These are phyloP conservation scores for Phytopythium ostracodes DNA, from an alignment of 352 stramenopile species.

Conservation along the genomic window DNA sequence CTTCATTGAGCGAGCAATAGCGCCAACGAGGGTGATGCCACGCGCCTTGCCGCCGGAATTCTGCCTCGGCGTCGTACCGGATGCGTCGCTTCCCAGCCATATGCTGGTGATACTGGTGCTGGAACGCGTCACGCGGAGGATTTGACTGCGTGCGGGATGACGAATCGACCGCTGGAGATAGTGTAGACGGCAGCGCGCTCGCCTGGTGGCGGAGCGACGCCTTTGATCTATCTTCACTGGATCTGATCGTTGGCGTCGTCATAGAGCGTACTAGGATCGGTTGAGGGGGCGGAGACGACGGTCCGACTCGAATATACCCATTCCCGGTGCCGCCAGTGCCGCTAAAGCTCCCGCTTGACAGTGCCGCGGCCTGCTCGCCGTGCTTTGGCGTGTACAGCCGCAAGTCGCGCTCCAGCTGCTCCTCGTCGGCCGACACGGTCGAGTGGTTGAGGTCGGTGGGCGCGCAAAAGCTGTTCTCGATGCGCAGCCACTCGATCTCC, in stretches of 20 bases:
- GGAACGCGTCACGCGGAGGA: conserved; percentile 6
- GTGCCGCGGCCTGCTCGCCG: conserved; percentile 11
- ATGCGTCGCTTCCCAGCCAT: conserved; percentile 54
- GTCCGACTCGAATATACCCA: not conserved
- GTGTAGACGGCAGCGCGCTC: conserved; percentile 25
- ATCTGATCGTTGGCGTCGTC: conserved; percentile 20
- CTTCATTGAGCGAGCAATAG: conserved; percentile 48
- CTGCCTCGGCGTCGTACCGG: conserved; percentile 56
- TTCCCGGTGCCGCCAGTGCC: not conserved
- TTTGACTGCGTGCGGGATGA: conserved; percentile 4
- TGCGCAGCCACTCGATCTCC: conserved; percentile 80
- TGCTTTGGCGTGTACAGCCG: conserved; percentile 62
- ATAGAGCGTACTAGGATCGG: conserved; percentile 19
- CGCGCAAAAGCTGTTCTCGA: conserved; percentile 84
- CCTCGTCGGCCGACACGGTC: conserved; percentile 40
- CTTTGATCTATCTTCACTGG: conserved; percentile 3
- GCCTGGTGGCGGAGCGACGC: conserved; percentile 40
- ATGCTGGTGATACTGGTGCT: conserved; percentile 29
- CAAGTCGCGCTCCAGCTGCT: conserved; percentile 55
- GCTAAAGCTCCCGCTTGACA: conserved; percentile 2
- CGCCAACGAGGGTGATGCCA: conserved; percentile 68
- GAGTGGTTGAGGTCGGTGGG: conserved; percentile 70
- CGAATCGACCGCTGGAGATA: conserved; percentile 5
- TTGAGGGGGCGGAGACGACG: conserved; percentile 8
- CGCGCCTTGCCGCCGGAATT: conserved; percentile 62